Evolutionary conservation across 495 filamentous ascomycete genomes (phyloP).

Genomic region (Penicillium egyptiacum): DNA sequence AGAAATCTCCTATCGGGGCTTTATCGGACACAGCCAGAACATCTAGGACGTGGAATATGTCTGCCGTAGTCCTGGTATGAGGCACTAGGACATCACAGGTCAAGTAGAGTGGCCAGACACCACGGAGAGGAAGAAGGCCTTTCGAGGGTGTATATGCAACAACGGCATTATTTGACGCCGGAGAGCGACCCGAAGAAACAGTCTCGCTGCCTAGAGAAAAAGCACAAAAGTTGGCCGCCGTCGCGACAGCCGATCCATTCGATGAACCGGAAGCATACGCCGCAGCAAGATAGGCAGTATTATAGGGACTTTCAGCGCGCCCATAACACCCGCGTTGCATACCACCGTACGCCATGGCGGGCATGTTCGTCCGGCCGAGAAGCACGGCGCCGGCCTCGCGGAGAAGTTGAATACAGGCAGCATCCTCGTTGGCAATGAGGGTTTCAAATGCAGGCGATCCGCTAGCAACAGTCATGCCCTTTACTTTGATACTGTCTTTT

Average conservation of each 20-base stretch:
- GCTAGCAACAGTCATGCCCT: slow-evolving; percentile 60
- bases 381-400: slow-evolving; percentile 64
- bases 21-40: slow-evolving; percentile 31
- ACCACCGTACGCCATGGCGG: slow-evolving; percentile 44
- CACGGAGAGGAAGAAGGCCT: slow-evolving; percentile 36
- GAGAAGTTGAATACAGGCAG: slow-evolving; percentile 57
- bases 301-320: slow-evolving; percentile 40
- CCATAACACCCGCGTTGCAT: slow-evolving; percentile 43
- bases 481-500: slow-evolving; percentile 71
- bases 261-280: slow-evolving; percentile 41
- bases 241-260: slow-evolving; percentile 42
- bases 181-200: slow-evolving; percentile 41
- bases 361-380: slow-evolving; percentile 53
- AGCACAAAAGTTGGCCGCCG: slow-evolving; percentile 35
- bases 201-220: slow-evolving; percentile 42
- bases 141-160: slow-evolving; percentile 41
- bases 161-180: slow-evolving; percentile 40
- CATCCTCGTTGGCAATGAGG: slow-evolving; percentile 63
- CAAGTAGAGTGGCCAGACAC: slow-evolving; percentile 38
- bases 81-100: slow-evolving; percentile 41
- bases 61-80: slow-evolving; percentile 35
- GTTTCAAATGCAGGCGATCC: slow-evolving; percentile 58
- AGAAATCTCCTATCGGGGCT: slow-evolving; percentile 34
- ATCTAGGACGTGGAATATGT: slow-evolving; percentile 35
- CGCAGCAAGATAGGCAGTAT: slow-evolving; percentile 32